These are phyloP conservation scores for Taphrina communis DNA, from an alignment of 1,139 yeast species.

Conservation along the genomic window DNA sequence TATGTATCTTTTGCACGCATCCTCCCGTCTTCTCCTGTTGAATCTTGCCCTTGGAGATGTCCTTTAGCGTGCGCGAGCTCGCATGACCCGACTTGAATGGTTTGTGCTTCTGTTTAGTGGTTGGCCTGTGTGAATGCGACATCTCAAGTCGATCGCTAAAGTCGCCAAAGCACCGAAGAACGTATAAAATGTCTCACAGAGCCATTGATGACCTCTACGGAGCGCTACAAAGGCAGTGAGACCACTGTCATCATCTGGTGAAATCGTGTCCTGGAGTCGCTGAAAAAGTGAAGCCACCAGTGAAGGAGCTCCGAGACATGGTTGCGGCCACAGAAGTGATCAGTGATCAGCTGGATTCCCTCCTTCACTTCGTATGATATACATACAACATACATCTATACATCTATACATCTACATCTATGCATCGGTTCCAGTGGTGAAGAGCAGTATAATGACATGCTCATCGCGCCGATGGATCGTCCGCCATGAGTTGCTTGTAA, in stretches of 20 bases:
- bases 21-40: slow-evolving; percentile 65
- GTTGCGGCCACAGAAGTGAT: neutral
- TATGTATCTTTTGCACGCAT: slow-evolving; percentile 50
- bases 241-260: slow-evolving; percentile 7
- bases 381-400: neutral
- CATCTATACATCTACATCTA: neutral
- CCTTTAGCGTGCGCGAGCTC: slow-evolving; percentile 81
- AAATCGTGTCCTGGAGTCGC: slow-evolving; percentile 9
- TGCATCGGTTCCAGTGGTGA: too few relatives aligned
- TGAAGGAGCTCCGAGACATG: slow-evolving; percentile 1
- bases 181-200: neutral
- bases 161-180: neutral
- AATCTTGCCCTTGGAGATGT: slow-evolving; percentile 71
- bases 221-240: neutral
- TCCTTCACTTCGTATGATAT: too few relatives aligned
- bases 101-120: slow-evolving; percentile 77
- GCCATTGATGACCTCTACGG: too few relatives aligned
- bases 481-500: slow-evolving; percentile 11
- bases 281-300: slow-evolving; percentile 16
- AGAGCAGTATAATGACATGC: neutral
- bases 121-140: slow-evolving; percentile 76
- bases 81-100: slow-evolving; percentile 89
- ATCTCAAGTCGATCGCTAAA: neutral
- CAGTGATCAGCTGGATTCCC: neutral
- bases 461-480: slow-evolving; percentile 2